Base-by-base conservation (phyloP, 805 yeast genomes). In the Myxozyma kluyveri region DNA sequence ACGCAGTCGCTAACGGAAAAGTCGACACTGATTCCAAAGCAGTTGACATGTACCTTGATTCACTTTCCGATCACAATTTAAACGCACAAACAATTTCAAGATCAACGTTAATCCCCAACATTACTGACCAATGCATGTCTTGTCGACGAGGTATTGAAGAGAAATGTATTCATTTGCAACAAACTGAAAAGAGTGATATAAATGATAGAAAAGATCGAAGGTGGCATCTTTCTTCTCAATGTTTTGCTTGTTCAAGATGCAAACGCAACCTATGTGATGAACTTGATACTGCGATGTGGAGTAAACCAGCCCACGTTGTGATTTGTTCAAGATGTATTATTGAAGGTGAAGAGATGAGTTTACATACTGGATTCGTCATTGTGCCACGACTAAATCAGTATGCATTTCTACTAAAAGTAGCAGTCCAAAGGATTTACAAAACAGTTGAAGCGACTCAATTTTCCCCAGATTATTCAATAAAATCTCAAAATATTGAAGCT, bases 91-190 rank as follows among this genome's bases (percentile, higher is more conserved):
- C 27, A 10, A 41, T 54, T 7, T 36, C 46, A 12, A 45, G 52
- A 17, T 29, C 40, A 9, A 38, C 38, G 22, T 45, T 56, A 21
- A 26, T 45, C 12, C 60, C 54, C 3, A 48, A 45, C 35, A 52
- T 56, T 36, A 52, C 88, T 5, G 98, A 91, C 66, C 75, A 80
- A 2, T 93, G 99, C 69, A 72, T 72, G 10, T 65, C 68, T 1
- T 93, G 99, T 67, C 72, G 75, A 1, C 80, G 81, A 65, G 82
- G 89, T 59, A 86, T 91, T 36, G 97, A 93, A 67, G 93, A 84
- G 19, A 51, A 47, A 18, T 54, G 59, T 41, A 44, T 39, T 7
- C 46, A 52, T 2, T 27, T 47, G 4, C 24, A 29, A 9, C 39
- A 7, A n/a, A n/a, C n/a, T 48, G 29, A 35, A 37, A 6, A 7